Evolutionary conservation across 169 alveolate genomes (phyloP).

Genomic region (Toxoplasma gondii): DNA sequence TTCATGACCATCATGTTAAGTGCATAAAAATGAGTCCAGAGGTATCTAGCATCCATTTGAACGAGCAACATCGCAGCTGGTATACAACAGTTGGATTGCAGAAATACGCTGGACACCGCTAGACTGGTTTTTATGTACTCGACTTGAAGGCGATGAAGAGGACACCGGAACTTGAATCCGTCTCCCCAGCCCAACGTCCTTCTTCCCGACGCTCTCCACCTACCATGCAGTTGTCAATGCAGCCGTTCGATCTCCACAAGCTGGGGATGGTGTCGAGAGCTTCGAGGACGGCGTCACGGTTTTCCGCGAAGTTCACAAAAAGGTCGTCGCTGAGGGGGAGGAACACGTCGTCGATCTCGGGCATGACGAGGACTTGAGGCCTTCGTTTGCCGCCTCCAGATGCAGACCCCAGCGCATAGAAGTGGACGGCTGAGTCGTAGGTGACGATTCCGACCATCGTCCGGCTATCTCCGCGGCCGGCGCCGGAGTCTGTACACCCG

Average conservation of each 20-base stretch:
- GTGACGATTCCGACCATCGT: constrained; percentile 94
- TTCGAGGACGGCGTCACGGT: constrained; percentile 41
- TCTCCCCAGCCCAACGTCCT: no score
- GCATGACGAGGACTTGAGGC: constrained; percentile 91
- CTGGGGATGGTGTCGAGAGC: constrained; percentile 53
- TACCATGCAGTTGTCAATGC: constrained; percentile 58
- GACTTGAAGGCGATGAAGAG: no score
- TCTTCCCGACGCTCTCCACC: no score
- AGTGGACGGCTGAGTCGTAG: constrained; percentile 94
- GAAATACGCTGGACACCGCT: no score
- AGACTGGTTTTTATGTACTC: no score
- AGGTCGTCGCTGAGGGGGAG: constrained; percentile 94
- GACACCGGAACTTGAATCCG: no score
- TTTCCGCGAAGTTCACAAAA: constrained; percentile 83
- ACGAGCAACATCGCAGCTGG: no score
- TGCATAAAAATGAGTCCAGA: no score
- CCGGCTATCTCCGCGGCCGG: constrained; percentile 86
- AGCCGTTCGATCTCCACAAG: constrained; percentile 35
- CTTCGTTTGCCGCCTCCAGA: constrained; percentile 74
- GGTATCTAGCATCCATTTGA: no score
- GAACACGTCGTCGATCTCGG: constrained; percentile 92
- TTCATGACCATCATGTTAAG: no score
- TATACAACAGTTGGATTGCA: no score
- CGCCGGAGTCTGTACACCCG: constrained; percentile 62
- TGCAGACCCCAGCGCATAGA: constrained; percentile 76